These are phyloP conservation scores for Sapria himalayana DNA, from an alignment of 345 rosid genomes.

Conservation along the genomic window DNA sequence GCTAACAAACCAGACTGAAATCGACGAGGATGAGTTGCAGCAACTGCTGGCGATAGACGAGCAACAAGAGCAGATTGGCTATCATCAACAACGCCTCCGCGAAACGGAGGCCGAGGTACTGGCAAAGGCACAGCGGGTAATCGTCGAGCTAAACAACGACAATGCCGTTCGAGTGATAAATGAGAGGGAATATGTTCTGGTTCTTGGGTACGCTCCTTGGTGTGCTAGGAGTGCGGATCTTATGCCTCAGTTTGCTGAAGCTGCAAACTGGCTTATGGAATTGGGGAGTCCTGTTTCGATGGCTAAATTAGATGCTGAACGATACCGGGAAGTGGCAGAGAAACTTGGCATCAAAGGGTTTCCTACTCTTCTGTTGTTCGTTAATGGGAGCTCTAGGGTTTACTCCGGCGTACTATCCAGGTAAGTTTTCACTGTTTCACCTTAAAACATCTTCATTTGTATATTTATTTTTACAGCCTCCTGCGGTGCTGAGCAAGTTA, in stretches of 20 bases:
- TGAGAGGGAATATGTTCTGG: slow-evolving; percentile 40
- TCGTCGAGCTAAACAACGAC: slow-evolving; percentile 44
- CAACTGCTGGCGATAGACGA: slow-evolving; percentile 56
- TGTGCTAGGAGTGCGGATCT: slow-evolving; percentile 72
- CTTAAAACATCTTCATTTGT: too few species aligned
- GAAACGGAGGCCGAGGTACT: slow-evolving; percentile 54
- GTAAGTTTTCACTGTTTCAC: slow-evolving; percentile 17
- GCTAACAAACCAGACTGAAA: not conserved
- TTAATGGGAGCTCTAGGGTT: slow-evolving; percentile 43
- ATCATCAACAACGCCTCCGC: slow-evolving; percentile 12
- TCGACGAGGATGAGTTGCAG: slow-evolving; percentile 20
- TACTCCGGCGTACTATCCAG: slow-evolving; percentile 59
- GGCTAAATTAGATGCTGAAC: slow-evolving; percentile 77
- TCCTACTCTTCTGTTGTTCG: slow-evolving; percentile 61
- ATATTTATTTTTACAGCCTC: not conserved
- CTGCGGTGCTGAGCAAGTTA: not conserved
- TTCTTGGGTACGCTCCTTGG: slow-evolving; percentile 86
- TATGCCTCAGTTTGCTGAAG: slow-evolving; percentile 75
- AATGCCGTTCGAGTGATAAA: slow-evolving; percentile 24
- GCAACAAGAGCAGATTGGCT: slow-evolving; percentile 16
- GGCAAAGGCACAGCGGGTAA: slow-evolving; percentile 60
- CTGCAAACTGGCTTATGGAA: slow-evolving; percentile 55
- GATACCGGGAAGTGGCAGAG: slow-evolving; percentile 49
- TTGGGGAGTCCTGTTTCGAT: slow-evolving; percentile 33
- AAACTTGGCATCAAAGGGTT: slow-evolving; percentile 45